phyloP scores from a whole-genome alignment of 108 stramenopile genomes.

The Nitzschia sp. region DNA sequence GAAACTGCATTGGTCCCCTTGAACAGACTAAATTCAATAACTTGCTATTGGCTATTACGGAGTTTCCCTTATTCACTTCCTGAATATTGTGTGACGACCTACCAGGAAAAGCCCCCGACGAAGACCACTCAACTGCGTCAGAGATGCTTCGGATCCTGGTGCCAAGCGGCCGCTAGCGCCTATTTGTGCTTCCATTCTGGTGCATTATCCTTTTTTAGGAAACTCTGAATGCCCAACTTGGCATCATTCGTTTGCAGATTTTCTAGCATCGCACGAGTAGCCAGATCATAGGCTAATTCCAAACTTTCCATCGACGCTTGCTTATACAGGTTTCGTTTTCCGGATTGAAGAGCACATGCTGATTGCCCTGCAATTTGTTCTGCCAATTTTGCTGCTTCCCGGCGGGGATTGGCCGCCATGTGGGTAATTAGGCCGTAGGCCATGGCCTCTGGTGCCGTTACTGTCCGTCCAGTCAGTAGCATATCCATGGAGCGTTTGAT shows the following conservation, averaged over 20 bases:
- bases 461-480: slow-evolving; percentile 69
- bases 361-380: slow-evolving; percentile 50
- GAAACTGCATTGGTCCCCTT: too few species aligned
- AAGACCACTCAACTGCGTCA: too few species aligned
- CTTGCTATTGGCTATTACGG: too few species aligned
- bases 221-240: slow-evolving; percentile 55
- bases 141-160: too few species aligned
- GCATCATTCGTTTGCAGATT: slow-evolving; percentile 60
- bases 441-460: slow-evolving; percentile 60
- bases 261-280: slow-evolving; percentile 56
- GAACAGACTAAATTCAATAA: too few species aligned
- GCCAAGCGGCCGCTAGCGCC: too few species aligned
- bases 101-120: too few species aligned
- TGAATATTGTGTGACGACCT: too few species aligned
- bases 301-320: slow-evolving; percentile 45
- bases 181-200: slow-evolving; percentile 28
- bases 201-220: slow-evolving; percentile 49
- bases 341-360: slow-evolving; percentile 45
- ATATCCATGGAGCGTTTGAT: slow-evolving; percentile 79
- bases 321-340: slow-evolving; percentile 60
- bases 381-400: slow-evolving; percentile 22
- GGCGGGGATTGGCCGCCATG: slow-evolving; percentile 26
- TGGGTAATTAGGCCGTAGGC: slow-evolving; percentile 54
- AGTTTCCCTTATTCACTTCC: too few species aligned
- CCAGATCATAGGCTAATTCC: slow-evolving; percentile 56